phyloP scores from a whole-genome alignment of 2,329 filamentous ascomycete genomes.

The Clonostachys sp. region DNA sequence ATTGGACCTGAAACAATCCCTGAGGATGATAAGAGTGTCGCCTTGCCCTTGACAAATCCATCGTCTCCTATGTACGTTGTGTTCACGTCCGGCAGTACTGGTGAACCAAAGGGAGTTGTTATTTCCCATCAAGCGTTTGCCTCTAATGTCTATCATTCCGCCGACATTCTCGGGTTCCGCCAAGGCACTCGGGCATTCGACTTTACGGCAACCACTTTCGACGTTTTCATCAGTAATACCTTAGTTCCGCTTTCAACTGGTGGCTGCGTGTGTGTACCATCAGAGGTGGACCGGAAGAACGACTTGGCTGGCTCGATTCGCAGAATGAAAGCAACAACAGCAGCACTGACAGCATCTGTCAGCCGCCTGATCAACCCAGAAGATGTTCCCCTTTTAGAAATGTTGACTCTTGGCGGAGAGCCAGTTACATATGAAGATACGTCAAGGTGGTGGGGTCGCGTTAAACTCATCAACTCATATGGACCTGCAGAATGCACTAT shows the following conservation, averaged over 20 bases:
- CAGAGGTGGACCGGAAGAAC: conserved; percentile 5
- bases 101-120: conserved; percentile 13
- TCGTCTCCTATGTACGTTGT: conserved; percentile 4
- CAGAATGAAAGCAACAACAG: conserved; percentile 5
- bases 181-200: neutral
- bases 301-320: conserved; percentile 7
- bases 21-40: neutral
- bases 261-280: conserved; percentile 8
- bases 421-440: conserved; percentile 40
- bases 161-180: neutral
- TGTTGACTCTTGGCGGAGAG: conserved; percentile 65
- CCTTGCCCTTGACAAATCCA: neutral
- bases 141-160: conserved; percentile 5
- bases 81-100: conserved; percentile 9
- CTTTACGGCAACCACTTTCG: conserved; percentile 8
- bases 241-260: conserved; percentile 4
- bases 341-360: conserved; percentile 7
- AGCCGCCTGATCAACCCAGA: conserved; percentile 3
- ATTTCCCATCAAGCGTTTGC: conserved; percentile 8
- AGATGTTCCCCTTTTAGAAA: conserved; percentile 9
- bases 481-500: neutral
- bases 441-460: conserved; percentile 7
- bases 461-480: conserved; percentile 4
- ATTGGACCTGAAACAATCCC: neutral
- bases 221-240: conserved; percentile 2